Base-by-base conservation (phyloP, 2,329 filamentous ascomycete species). In the Penicillium sp. region DNA sequence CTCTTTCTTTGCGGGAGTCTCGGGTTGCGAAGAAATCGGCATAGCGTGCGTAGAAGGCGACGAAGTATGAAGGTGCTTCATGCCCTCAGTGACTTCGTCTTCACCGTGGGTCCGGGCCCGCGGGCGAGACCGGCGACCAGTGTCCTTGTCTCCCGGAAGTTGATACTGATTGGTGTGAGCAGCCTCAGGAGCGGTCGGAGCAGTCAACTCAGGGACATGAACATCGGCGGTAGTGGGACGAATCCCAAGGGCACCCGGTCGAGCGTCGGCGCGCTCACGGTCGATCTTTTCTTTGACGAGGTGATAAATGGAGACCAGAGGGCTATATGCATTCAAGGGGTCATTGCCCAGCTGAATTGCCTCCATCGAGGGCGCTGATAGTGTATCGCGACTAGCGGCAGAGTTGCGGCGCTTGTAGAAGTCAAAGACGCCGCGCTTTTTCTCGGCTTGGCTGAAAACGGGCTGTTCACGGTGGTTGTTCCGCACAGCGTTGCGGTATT, bases 361-460 rank as follows among this genome's bases (percentile, higher is more conserved):
- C 70, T 99, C 94, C 1, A 85, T 84, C 47, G 93, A 97, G n/a
- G 89, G 87, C 1, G 86, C 87, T 5, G 82, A 81, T 58, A 99
- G 77, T 3, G 91, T 96, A 68, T 97, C 94, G 60, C 89, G 85
- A 71, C 94, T 97, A 48, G 84, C 87, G 21, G 61, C 61, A 1
- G 93, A 97, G 68, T 92, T 96, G 53, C 92, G 84, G 60, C 94
- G 83, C 74, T 96, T 96, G 76, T 97, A 99, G 67, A 99, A 97
- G 68, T 96, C 93, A 63, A 97, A 96, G 59, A 96, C 93, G 9
- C 90, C 89, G 50, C 93, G 85, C 68, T 85, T 88, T 76, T 91
- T 95, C 73, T 96, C 91, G 15, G 85, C 69, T 57, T 82, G 65
- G 69, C 81, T 70, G 68, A 85, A 61, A 71, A 81, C 59, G 75